Percentiles rank a stretch among this genome's conserved stretches.
These are phyloP conservation scores for Saccharomyces paradoxus DNA, from an alignment of 805 yeast genomes.

Conservation along the genomic window DNA sequence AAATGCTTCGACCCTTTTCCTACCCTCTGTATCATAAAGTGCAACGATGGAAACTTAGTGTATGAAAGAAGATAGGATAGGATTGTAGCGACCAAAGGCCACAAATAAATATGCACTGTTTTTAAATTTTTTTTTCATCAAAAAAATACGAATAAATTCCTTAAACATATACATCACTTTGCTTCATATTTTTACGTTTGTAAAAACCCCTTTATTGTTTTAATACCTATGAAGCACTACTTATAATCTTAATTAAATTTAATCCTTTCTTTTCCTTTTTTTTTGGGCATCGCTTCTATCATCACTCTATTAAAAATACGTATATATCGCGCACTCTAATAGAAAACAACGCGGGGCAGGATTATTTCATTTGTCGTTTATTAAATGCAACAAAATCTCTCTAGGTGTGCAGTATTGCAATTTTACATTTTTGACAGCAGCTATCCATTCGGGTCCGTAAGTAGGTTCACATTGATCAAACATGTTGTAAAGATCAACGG, in stretches of 20 bases:
- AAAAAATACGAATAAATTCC: not conserved
- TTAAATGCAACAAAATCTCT: not conserved
- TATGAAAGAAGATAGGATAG: not conserved
- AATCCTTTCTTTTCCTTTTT: not conserved
- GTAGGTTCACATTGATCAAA: slow-evolving; percentile 46
- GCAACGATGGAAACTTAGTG: not conserved
- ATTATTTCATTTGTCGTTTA: not conserved
- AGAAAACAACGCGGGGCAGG: not conserved
- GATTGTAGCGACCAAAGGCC: not conserved
- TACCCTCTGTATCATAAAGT: no score
- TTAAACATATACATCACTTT: not conserved
- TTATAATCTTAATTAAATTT: not conserved
- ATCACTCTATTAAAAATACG: no score
- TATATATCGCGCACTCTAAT: not conserved
- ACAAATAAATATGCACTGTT: not conserved
- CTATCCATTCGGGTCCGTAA: slow-evolving; percentile 56
- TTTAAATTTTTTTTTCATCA: not conserved
- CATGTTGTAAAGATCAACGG: slow-evolving; percentile 1
- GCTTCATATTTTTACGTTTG: not conserved
- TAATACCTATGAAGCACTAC: not conserved
- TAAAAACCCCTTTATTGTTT: not conserved
- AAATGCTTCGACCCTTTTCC: not conserved
- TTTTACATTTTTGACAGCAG: slow-evolving; percentile 39
- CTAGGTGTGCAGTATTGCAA: slow-evolving; percentile 32
- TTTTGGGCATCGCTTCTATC: not conserved